Conservation (phyloP, 192 early-diverging fungal species). For the Coemansia sp. region DNA sequence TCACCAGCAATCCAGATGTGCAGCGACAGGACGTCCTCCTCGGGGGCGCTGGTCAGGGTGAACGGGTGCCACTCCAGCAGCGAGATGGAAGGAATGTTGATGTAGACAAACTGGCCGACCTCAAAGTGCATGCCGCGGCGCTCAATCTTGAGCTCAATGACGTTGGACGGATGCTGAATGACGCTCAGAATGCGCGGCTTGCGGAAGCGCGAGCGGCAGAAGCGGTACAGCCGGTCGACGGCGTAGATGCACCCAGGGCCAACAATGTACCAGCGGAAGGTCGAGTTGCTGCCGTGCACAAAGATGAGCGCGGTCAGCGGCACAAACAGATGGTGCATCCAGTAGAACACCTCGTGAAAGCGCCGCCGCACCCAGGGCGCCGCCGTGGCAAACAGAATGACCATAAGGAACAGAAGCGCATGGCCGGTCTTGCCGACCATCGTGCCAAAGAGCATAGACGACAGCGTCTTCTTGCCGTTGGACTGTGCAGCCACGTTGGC, state of each 20-base stretch:
- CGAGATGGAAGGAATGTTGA: constrained; percentile 71
- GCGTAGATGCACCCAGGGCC: constrained; percentile 62
- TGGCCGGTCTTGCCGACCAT: constrained; percentile 73
- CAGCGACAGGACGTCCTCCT: constrained; percentile 69
- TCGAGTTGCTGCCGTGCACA: constrained; percentile 69
- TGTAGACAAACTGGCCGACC: constrained; percentile 77
- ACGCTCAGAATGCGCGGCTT: constrained; percentile 74
- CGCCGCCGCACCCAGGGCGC: constrained; percentile 32
- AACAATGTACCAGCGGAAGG: constrained; percentile 78
- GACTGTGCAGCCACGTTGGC: constrained; percentile 23
- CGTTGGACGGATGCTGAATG: constrained; percentile 79
- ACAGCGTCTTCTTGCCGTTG: constrained; percentile 38
- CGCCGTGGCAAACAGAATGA: constrained; percentile 34
- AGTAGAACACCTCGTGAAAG: constrained; percentile 75
- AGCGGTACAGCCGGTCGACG: constrained; percentile 64
- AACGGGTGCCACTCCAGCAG: constrained; percentile 78
- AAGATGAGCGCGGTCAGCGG: constrained; percentile 65
- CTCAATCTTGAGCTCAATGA: constrained; percentile 78
- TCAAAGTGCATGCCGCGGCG: constrained; percentile 56
- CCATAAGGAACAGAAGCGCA: constrained; percentile 36
- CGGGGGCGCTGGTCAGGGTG: constrained; percentile 77
- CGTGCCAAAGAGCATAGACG: constrained; percentile 53
- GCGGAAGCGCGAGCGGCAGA: constrained; percentile 59
- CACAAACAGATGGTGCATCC: constrained; percentile 84
- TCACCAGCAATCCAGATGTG: constrained; percentile 78